A percentile compares a stretch with the other conserved stretches of the same genome.
phyloP scores from a whole-genome alignment of 805 yeast genomes.

The Kregervanrija pseudodelftensis region DNA sequence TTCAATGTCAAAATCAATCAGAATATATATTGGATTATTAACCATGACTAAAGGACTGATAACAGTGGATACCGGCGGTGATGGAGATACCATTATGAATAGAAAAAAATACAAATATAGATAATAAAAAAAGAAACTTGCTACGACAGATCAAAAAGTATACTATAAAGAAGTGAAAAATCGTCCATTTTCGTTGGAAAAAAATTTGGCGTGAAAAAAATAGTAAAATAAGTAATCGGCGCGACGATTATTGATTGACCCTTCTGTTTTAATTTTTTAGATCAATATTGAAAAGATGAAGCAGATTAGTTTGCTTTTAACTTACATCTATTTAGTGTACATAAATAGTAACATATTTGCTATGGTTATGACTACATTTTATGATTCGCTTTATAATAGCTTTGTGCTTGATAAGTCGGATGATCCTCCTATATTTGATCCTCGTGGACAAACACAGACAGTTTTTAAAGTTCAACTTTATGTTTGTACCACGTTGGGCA shows the following conservation, averaged over 20 bases:
- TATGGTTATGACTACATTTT: too few relatives aligned
- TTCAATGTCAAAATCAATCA: background rate
- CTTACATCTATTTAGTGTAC: too few relatives aligned
- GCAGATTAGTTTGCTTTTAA: too few relatives aligned
- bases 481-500: conserved; percentile 42
- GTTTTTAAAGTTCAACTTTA: conserved; percentile 49
- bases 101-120: background rate
- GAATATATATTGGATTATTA: background rate
- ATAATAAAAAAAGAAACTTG: background rate
- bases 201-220: too few relatives aligned
- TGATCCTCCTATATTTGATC: conserved; percentile 36
- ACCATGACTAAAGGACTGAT: background rate
- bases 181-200: too few relatives aligned
- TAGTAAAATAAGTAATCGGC: too few relatives aligned
- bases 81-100: background rate
- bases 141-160: too few relatives aligned
- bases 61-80: background rate
- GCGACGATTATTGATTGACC: too few relatives aligned
- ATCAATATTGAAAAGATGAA: too few relatives aligned
- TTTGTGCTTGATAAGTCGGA: conserved; percentile 12
- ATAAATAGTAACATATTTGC: too few relatives aligned
- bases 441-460: conserved; percentile 39
- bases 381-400: background rate
- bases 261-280: too few relatives aligned
- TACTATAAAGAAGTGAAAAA: too few relatives aligned